These are phyloP conservation scores for Taiozyma sp. DNA, from an alignment of 1,139 yeast genomes.

Conservation along the genomic window DNA sequence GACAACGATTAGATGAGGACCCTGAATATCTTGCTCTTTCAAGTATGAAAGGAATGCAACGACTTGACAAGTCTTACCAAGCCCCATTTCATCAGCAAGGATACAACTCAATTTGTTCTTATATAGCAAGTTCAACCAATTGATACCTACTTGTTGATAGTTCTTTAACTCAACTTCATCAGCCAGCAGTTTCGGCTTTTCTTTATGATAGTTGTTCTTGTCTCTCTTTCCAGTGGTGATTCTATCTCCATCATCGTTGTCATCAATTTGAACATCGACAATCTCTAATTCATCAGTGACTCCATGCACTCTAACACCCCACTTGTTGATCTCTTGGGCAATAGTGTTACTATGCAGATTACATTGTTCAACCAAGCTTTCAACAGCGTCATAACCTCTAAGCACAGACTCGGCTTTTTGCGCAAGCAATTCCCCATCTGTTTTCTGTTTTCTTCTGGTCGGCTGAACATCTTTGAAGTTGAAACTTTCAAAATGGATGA, in stretches of 20 bases:
- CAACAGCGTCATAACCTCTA: constrained; percentile 91
- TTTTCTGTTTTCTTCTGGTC: constrained; percentile 33
- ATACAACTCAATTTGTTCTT: constrained; percentile 80
- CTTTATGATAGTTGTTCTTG: constrained; percentile 50
- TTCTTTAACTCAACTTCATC: constrained; percentile 65
- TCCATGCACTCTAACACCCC: constrained; percentile 81
- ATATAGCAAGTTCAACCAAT: constrained; percentile 84
- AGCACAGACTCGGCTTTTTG: constrained; percentile 66
- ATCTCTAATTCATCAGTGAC: constrained; percentile 52
- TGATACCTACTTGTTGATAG: constrained; percentile 93
- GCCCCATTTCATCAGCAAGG: constrained; percentile 96
- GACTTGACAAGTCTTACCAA: constrained; percentile 95
- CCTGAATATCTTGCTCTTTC: constrained; percentile 52
- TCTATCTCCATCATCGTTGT: constrained; percentile 29
- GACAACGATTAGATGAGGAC: constrained; percentile 83
- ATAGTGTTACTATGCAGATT: constrained; percentile 70
- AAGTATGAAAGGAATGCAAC: constrained; percentile 87
- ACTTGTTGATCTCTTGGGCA: constrained; percentile 63
- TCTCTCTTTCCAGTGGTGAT: constrained; percentile 18
- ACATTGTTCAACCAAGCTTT: constrained; percentile 80
- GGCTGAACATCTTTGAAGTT: constrained; percentile 35
- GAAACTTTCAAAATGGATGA: constrained; percentile 52
- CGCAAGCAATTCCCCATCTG: constrained; percentile 69
- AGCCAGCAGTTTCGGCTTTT: constrained; percentile 64
- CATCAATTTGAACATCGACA: constrained; percentile 39